phyloP scores from a whole-genome alignment of 352 stramenopile genomes.

The Pythium insidiosum region DNA sequence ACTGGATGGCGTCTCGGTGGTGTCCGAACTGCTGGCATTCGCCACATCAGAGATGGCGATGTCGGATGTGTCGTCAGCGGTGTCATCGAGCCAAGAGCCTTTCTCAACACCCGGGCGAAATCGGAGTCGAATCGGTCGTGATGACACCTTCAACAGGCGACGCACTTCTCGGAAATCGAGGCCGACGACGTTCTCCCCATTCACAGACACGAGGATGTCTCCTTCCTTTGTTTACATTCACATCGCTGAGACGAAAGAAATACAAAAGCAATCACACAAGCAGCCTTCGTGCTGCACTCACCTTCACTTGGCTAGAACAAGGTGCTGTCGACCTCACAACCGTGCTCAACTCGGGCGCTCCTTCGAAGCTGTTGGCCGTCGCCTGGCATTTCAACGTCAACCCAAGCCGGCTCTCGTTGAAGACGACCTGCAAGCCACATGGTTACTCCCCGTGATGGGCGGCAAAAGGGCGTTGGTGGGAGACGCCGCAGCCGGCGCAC shows the following conservation, averaged over 20 bases:
- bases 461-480: background rate
- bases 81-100: background rate
- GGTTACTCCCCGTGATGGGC: no score
- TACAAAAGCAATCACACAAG: no score
- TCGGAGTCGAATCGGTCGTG: constrained; percentile 51
- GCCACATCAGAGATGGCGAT: constrained; percentile 7
- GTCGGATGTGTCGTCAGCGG: constrained; percentile 5
- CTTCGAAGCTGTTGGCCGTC: no score
- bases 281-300: no score
- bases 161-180: constrained; percentile 62
- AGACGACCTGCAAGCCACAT: constrained; percentile 10
- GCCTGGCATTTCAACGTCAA: constrained; percentile 15
- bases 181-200: constrained; percentile 53
- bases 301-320: no score
- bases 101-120: constrained; percentile 28
- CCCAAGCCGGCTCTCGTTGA: constrained; percentile 14
- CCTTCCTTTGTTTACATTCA: constrained; percentile 66
- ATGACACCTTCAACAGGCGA: constrained; percentile 58
- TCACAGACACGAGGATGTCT: constrained; percentile 60
- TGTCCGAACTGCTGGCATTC: constrained; percentile 1
- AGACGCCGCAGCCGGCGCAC: background rate
- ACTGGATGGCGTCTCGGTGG: no score
- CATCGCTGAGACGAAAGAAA: no score
- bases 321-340: no score
- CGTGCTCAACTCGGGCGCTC: no score